Base-by-base conservation (phyloP, 768 basidiomycete genomes). In the Clathrus columnatus region DNA sequence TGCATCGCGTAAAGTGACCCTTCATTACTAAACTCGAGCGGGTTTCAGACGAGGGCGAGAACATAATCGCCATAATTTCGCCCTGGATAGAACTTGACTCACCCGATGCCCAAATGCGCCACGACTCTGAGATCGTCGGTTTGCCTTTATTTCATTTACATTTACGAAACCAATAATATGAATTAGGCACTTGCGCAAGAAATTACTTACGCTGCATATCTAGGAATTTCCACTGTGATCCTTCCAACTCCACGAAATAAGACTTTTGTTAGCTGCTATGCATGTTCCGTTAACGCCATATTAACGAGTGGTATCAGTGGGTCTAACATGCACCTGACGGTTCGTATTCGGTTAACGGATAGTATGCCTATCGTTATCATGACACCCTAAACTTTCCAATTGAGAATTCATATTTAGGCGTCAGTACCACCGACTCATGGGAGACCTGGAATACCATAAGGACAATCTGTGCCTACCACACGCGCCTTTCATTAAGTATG, bases 371-470 rank as follows among this genome's bases (percentile, higher is more conserved):
- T 85, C 70, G 54, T 58, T 64, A 49, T 49, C 65, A 43, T 54
- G 58, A 17, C 50, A 50, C 61, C 64, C 36, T 59, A 63, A 59
- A 56, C 61, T 55, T 18, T 16, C 21, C 32, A 26, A 51, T 26
- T 17, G 53, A 18, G 29, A 54, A 1, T 27, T 29, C 8, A 32
- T 24, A 10, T 2, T 10, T 77, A 42, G 82, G 82, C 60, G 73
- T 70, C 7, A 80, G 84, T 58, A 70, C 88, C 51, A 83, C 84
- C 62, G 78, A 75, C 5, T 91, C 88, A 0, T 99, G 96, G 95
- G 96, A 98, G 67, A 95, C 94, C 82, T 99, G 96, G 96, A 96
- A 98, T 67, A 78, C 86, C 47, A 90, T 99, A 56, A 77, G 94
- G 58, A 84, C 85, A 2, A 78, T 95, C 29, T 99, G 96, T 68